A percentile compares a stretch with the other conserved stretches of the same genome.
phyloP scores from a whole-genome alignment of 1,284 basidiomycete genomes.

The Ganoderma boninense region DNA sequence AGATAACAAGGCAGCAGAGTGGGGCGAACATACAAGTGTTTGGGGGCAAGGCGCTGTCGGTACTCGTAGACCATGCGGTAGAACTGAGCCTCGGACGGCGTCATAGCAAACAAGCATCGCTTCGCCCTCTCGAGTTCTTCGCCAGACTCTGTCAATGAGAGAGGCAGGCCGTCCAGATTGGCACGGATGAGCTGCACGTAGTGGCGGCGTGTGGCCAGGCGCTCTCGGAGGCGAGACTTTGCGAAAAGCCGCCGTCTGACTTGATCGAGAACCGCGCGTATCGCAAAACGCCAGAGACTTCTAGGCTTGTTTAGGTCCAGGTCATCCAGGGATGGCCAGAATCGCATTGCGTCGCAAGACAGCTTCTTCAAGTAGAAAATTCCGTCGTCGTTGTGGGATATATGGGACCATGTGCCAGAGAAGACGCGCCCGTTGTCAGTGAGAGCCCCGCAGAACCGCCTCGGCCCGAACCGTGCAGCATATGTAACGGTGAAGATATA shows the following conservation, averaged over 20 bases:
- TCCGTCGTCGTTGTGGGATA: neutral
- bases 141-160: neutral
- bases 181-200: conserved; percentile 23
- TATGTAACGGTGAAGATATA: conserved; percentile 8
- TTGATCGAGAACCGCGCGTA: conserved; percentile 23
- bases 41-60: conserved; percentile 28
- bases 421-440: conserved; percentile 1
- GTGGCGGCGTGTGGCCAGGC: conserved; percentile 16
- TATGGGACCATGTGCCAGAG: conserved; percentile 8
- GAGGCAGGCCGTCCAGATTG: neutral
- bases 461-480: neutral
- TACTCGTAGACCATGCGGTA: conserved; percentile 28
- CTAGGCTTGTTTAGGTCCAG: conserved; percentile 26
- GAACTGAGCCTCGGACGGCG: conserved; percentile 22
- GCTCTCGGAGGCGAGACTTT: conserved; percentile 10
- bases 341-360: conserved; percentile 26
- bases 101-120: conserved; percentile 25
- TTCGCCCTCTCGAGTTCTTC: conserved; percentile 10
- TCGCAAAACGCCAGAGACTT: conserved; percentile 39
- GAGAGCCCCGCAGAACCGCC: conserved; percentile 2
- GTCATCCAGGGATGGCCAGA: conserved; percentile 32
- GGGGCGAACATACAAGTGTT: conserved; percentile 33
- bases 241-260: conserved; percentile 18
- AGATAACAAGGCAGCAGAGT: neutral
- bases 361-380: conserved; percentile 26